Base-by-base conservation (phyloP, 129 eudicot genomes). In the Solidago caesia region DNA sequence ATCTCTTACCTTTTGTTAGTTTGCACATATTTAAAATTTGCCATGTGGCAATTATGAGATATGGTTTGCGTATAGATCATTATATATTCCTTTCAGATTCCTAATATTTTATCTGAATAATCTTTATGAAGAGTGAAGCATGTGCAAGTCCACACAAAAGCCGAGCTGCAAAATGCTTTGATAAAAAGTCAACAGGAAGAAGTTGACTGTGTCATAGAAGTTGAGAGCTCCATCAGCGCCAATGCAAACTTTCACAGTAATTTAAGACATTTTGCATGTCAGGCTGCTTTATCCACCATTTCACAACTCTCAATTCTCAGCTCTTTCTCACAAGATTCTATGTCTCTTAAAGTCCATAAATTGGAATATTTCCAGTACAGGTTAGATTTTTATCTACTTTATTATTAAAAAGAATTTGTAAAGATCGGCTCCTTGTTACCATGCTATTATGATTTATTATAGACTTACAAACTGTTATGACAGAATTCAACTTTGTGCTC, bases 171-270 rank as follows among this genome's bases (percentile, higher is more conserved):
- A 55, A 83, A 87, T 57, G 96, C 99, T 70, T 60, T 95, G 41
- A 55, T 49, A 57, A 77, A 71, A 65, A 72, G 96, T 79, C 92
- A 89, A 61, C 79, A 62, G 9, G 90, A 80, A 67, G 90, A 91
- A 56, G 80, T 16, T 63, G 99, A 95, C 79, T 84, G 83, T 72
- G 91, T 95, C 42, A 88, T 95, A 67, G 99, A 95, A 85, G 94
- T 91, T 70, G 93, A 89, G 67, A 91, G 99, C 67, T 82, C 84
- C 76, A 95, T 95, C 71, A 88, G 91, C 72, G 81, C 85, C 21
- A 95, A 95, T 82, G 84, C 92, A n/a, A 68, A 57, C 61, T 91
- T 91, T 72, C 99, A 95, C 67, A 87, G 99, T 79, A 56, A 44
- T 74, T 84, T 95, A 83, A 87, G 81, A 82, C 83, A 77, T 66